phyloP scores from a whole-genome alignment of 176 grass and related monocot species.

The Hyparrhenia diplandra region DNA sequence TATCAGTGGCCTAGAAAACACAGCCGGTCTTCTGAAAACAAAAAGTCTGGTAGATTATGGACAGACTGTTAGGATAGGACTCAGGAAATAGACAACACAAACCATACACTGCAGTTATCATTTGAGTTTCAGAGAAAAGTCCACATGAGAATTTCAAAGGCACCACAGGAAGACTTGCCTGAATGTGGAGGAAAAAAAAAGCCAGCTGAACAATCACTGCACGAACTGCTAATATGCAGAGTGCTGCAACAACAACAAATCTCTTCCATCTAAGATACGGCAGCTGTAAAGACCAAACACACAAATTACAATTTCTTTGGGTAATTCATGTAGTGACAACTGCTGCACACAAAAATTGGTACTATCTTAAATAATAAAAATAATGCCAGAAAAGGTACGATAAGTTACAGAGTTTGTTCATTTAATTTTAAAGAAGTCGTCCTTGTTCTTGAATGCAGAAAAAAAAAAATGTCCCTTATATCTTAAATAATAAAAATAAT shows the following conservation, averaged over 20 bases:
- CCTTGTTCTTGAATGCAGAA: too few species aligned
- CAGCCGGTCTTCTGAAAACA: conserved; percentile 76
- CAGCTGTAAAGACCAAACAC: conserved; percentile 46
- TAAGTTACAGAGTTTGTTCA: background rate
- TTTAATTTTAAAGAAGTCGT: background rate
- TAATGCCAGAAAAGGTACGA: background rate
- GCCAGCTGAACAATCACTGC: conserved; percentile 95
- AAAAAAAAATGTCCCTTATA: too few species aligned
- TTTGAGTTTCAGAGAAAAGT: background rate
- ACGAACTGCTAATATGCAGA: conserved; percentile 84
- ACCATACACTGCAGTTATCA: conserved; percentile 4
- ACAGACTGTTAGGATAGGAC: conserved; percentile 14
- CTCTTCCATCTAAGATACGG: conserved; percentile 93
- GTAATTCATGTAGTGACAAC: background rate
- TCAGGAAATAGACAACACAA: background rate
- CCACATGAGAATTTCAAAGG: background rate
- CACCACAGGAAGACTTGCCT: conserved; percentile 35
- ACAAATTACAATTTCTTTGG: conserved; percentile 1
- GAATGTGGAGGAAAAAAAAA: conserved; percentile 99
- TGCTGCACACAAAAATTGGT: background rate
- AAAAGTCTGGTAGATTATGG: conserved; percentile 69
- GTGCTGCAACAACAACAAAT: conserved; percentile 88
- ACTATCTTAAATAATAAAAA: background rate
- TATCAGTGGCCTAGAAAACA: conserved; percentile 65
- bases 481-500: background rate